phyloP scores from a whole-genome alignment of 257 asterid genomes.

The Fraxinus anomala region DNA sequence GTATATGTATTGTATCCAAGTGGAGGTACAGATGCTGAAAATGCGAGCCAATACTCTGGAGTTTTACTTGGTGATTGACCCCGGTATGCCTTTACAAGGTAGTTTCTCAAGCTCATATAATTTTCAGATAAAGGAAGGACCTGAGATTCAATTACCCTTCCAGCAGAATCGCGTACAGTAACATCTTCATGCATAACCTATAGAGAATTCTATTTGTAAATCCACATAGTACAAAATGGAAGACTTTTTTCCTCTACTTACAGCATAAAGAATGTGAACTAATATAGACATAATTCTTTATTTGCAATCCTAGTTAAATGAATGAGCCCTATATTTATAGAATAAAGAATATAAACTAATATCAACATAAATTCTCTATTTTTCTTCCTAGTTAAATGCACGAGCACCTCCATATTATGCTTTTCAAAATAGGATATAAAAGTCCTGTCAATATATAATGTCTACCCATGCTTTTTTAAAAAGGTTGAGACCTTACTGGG shows the following conservation, averaged over 20 bases:
- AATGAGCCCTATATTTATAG: not conserved
- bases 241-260: slow-evolving; percentile 1
- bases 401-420: slow-evolving; percentile 13
- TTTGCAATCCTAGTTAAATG: not conserved
- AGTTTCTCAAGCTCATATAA: slow-evolving; percentile 35
- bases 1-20: slow-evolving; percentile 42
- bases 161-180: slow-evolving; percentile 39
- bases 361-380: not conserved
- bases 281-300: not conserved
- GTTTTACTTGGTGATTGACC: slow-evolving; percentile 33
- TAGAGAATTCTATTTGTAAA: not conserved
- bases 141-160: slow-evolving; percentile 40
- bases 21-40: slow-evolving; percentile 42
- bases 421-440: slow-evolving; percentile 3
- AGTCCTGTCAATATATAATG: slow-evolving; percentile 7
- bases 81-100: slow-evolving; percentile 36
- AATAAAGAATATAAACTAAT: not conserved
- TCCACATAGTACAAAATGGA: slow-evolving; percentile 2
- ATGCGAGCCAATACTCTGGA: slow-evolving; percentile 43
- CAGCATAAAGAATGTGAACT: slow-evolving; percentile 5
- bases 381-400: not conserved
- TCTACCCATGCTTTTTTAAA: not conserved
- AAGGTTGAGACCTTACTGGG: not conserved
- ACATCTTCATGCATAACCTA: slow-evolving; percentile 34
- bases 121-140: slow-evolving; percentile 38